These are phyloP conservation scores for Lentinula sp. DNA, from an alignment of 768 basidiomycete genomes.

Conservation along the genomic window DNA sequence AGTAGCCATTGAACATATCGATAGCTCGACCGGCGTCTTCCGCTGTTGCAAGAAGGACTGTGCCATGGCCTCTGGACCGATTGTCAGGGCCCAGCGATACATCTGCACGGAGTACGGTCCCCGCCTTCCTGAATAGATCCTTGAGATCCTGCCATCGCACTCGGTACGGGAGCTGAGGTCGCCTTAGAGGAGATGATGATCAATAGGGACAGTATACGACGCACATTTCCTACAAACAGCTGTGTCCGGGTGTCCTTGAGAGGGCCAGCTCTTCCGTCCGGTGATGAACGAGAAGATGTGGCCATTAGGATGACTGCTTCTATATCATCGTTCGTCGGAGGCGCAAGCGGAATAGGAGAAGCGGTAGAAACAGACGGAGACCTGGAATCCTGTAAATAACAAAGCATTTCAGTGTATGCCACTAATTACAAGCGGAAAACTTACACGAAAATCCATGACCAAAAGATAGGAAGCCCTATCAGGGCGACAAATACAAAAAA, in stretches of 20 bases:
- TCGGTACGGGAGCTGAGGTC: conserved; percentile 79
- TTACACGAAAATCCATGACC: conserved; percentile 16
- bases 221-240: conserved; percentile 92
- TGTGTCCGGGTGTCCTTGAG: conserved; percentile 87
- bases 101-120: conserved; percentile 79
- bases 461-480: conserved; percentile 10
- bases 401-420: not conserved
- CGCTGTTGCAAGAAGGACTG: conserved; percentile 88
- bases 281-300: conserved; percentile 58
- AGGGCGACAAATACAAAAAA: not conserved
- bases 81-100: conserved; percentile 83
- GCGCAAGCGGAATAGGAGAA: conserved; percentile 10
- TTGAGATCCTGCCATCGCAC: conserved; percentile 99
- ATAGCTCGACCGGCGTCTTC: conserved; percentile 94
- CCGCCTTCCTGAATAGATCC: conserved; percentile 93
- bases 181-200: not conserved
- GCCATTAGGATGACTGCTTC: conserved; percentile 90
- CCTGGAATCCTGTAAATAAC: conserved; percentile 3
- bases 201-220: conserved; percentile 19
- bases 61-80: conserved; percentile 89
- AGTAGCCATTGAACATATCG: conserved; percentile 93
- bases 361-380: conserved; percentile 9
- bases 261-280: conserved; percentile 40
- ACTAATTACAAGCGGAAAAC: not conserved
- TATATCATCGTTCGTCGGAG: conserved; percentile 76